phyloP scores from a whole-genome alignment of 2,329 filamentous ascomycete genomes.

The Leptosphaerulina australis region DNA sequence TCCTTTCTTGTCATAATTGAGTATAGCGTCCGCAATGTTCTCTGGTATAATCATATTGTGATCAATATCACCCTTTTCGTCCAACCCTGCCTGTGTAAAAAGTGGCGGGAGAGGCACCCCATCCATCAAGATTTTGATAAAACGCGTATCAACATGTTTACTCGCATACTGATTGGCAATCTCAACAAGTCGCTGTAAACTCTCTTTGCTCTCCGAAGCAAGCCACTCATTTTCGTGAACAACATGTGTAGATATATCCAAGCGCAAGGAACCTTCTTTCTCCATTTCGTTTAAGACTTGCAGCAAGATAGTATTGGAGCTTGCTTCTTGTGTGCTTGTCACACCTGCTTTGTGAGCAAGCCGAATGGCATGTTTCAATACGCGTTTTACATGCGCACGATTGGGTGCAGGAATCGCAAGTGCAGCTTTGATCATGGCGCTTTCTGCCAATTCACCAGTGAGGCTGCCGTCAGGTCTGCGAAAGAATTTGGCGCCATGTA shows the following conservation, averaged over 20 bases:
- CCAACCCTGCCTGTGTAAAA: slow-evolving; percentile 37
- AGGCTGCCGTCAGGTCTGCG: slow-evolving; percentile 33
- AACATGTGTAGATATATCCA: slow-evolving; percentile 31
- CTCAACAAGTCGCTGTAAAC: slow-evolving; percentile 27
- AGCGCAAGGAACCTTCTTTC: slow-evolving; percentile 24
- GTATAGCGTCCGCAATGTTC: slow-evolving; percentile 32
- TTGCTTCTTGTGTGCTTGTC: slow-evolving; percentile 44
- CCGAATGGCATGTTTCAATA: slow-evolving; percentile 28
- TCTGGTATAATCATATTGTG: slow-evolving; percentile 25
- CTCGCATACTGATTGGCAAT: slow-evolving; percentile 31
- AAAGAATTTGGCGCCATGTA: slow-evolving; percentile 29
- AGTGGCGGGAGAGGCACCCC: slow-evolving; percentile 42
- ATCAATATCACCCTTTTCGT: slow-evolving; percentile 33
- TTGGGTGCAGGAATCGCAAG: slow-evolving; percentile 28
- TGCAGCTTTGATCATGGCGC: slow-evolving; percentile 29
- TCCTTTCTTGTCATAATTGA: slow-evolving; percentile 38
- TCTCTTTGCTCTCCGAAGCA: slow-evolving; percentile 12
- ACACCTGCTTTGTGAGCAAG: slow-evolving; percentile 37
- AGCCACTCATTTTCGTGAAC: slow-evolving; percentile 19
- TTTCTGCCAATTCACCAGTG: slow-evolving; percentile 41
- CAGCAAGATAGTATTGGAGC: slow-evolving; percentile 35
- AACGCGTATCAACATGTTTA: slow-evolving; percentile 38
- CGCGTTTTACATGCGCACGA: slow-evolving; percentile 17
- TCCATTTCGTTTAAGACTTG: slow-evolving; percentile 38
- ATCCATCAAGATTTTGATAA: slow-evolving; percentile 47